phyloP scores from a whole-genome alignment of 164 flowering plant genomes.

The Stephania yunnanensis region DNA sequence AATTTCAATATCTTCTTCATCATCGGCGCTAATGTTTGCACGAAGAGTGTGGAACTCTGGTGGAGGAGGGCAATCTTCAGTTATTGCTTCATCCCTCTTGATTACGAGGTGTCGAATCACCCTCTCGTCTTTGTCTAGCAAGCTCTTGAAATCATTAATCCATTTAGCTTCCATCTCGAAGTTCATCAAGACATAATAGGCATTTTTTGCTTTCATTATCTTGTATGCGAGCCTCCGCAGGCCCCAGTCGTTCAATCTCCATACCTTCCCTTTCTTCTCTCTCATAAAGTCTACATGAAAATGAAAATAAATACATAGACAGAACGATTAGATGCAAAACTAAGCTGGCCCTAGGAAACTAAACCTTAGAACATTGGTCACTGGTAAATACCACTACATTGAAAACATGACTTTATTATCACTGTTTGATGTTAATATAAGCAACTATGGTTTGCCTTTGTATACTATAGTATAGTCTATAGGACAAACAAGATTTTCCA shows the following conservation, averaged over 20 bases:
- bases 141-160: conserved; percentile 78
- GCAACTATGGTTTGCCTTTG: background rate
- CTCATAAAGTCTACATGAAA: conserved; percentile 53
- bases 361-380: background rate
- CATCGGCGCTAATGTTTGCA: conserved; percentile 30
- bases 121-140: conserved; percentile 89
- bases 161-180: conserved; percentile 77
- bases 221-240: conserved; percentile 83
- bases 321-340: background rate
- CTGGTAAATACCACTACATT: background rate
- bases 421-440: background rate
- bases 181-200: conserved; percentile 89
- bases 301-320: background rate
- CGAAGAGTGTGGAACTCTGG: conserved; percentile 66
- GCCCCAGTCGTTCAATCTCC: conserved; percentile 93
- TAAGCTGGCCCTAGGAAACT: background rate
- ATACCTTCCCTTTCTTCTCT: conserved; percentile 77
- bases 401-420: background rate
- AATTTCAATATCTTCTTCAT: conserved; percentile 37
- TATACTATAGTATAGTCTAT: background rate
- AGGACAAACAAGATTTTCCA: background rate
- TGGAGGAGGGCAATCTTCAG: conserved; percentile 86
- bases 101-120: conserved; percentile 94
- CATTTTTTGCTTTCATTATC: conserved; percentile 76
- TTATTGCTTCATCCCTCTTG: conserved; percentile 69